Conservation (phyloP, 2,329 filamentous ascomycete species). For the Rhynchosporium agropyri region DNA sequence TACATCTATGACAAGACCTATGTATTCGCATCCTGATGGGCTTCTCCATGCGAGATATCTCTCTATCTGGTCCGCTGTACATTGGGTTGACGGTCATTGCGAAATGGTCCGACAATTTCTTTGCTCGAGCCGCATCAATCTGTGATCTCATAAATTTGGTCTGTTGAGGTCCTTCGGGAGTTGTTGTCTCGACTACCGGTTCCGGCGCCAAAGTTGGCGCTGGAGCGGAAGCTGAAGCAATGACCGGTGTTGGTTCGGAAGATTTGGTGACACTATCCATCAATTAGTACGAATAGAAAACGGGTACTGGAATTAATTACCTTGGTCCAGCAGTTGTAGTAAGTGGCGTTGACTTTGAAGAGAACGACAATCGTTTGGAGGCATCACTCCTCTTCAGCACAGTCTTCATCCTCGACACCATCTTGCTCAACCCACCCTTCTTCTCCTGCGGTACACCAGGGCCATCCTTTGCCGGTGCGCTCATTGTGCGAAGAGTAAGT, state of each 20-base stretch:
- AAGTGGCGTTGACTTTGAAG: conserved; percentile 19
- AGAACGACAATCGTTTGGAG: conserved; percentile 36
- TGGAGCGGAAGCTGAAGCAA: too few species aligned
- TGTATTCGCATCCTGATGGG: conserved; percentile 78
- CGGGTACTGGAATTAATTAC: conserved; percentile 22
- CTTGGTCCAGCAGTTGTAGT: conserved; percentile 29
- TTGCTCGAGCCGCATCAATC: conserved; percentile 41
- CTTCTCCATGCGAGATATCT: conserved; percentile 63
- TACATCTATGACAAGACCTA: conserved; percentile 80
- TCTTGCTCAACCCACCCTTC: conserved; percentile 35
- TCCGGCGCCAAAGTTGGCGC: conserved; percentile 4
- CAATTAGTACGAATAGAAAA: conserved; percentile 19
- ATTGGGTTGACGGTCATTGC: conserved; percentile 42
- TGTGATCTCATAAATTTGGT: conserved; percentile 36
- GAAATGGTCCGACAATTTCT: conserved; percentile 45
- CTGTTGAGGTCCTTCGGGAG: conserved; percentile 24
- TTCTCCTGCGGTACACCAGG: conserved; percentile 32
- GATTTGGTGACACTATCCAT: conserved; percentile 23
- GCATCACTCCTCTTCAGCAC: conserved; percentile 38
- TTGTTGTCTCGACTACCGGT: conserved; percentile 14
- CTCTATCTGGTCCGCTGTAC: conserved; percentile 34
- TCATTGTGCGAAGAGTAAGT: conserved; percentile 30
- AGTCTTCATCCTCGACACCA: conserved; percentile 38
- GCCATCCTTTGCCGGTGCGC: conserved; percentile 30
- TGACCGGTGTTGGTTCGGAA: conserved; percentile 16